phyloP scores from a whole-genome alignment of 83 land plant species.

The Diphasiastrum complanatum region DNA sequence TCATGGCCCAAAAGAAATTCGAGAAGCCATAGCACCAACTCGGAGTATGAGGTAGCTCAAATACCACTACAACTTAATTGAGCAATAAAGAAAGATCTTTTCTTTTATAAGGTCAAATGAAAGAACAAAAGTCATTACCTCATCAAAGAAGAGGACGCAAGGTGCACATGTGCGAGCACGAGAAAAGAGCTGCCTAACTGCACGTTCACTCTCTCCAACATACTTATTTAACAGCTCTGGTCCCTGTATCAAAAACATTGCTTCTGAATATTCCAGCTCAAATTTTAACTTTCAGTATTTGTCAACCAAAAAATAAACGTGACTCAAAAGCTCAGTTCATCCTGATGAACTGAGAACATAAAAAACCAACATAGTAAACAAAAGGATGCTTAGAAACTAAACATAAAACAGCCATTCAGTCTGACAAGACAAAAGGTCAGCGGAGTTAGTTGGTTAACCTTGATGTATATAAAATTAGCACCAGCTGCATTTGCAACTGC shows the following conservation, averaged over 20 bases:
- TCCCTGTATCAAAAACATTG: no score
- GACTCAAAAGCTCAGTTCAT: no score
- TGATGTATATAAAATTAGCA: slow-evolving; percentile 89
- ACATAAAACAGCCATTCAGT: no score
- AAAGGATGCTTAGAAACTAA: no score
- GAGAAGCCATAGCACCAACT: background rate
- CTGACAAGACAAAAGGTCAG: no score
- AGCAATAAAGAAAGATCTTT: background rate
- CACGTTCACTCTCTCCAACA: slow-evolving; percentile 96
- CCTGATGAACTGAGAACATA: no score
- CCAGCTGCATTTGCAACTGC: slow-evolving; percentile 94
- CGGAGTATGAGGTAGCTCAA: background rate
- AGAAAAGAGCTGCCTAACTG: slow-evolving; percentile 68
- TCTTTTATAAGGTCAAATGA: background rate
- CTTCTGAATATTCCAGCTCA: no score
- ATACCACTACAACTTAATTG: background rate
- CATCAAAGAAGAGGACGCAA: slow-evolving; percentile 91
- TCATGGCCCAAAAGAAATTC: background rate
- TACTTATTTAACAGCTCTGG: slow-evolving; percentile 92
- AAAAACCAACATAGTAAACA: no score
- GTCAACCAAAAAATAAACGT: no score
- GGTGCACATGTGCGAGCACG: slow-evolving; percentile 87
- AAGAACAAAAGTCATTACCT: slow-evolving; percentile 34
- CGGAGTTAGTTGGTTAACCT: no score
- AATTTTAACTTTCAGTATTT: no score